These are phyloP conservation scores for Pinus taeda DNA, from an alignment of 75 land plant species.

Conservation along the genomic window DNA sequence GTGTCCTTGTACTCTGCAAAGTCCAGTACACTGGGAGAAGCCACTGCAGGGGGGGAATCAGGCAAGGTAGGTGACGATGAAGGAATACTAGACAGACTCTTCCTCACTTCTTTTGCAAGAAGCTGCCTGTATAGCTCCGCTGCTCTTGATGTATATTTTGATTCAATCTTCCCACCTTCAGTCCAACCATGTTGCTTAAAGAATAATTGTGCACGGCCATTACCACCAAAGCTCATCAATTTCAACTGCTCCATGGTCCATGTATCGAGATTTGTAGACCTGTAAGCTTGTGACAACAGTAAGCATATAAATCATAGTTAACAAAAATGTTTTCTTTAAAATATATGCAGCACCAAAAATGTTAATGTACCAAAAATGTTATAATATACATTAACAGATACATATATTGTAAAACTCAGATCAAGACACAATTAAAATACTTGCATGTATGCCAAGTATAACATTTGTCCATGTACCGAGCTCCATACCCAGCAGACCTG, in stretches of 20 bases:
- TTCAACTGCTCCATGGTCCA: slow-evolving; percentile 52
- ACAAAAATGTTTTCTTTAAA: no score
- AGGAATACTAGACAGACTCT: slow-evolving; percentile 14
- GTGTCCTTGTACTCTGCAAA: slow-evolving; percentile 13
- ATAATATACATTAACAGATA: no score
- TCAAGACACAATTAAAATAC: no score
- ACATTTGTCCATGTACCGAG: no score
- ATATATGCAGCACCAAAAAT: no score
- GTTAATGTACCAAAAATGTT: no score
- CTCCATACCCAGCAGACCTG: no score
- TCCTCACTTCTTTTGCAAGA: slow-evolving; percentile 41
- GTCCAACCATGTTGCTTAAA: slow-evolving; percentile 62
- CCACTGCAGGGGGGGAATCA: slow-evolving; percentile 11
- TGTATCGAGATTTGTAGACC: slow-evolving; percentile 51
- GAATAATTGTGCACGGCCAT: slow-evolving; percentile 41
- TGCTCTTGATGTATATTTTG: slow-evolving; percentile 58
- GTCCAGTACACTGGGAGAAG: slow-evolving; percentile 4
- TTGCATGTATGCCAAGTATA: no score
- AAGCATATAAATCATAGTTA: no score
- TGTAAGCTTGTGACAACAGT: not conserved
- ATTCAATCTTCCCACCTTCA: slow-evolving; percentile 52
- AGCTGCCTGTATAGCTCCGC: slow-evolving; percentile 57
- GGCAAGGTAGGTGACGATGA: slow-evolving; percentile 12
- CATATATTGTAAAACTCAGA: no score
- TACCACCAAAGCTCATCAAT: slow-evolving; percentile 48